phyloP scores from a whole-genome alignment of 176 grass and related monocot genomes.

The Oryza glumipatula region DNA sequence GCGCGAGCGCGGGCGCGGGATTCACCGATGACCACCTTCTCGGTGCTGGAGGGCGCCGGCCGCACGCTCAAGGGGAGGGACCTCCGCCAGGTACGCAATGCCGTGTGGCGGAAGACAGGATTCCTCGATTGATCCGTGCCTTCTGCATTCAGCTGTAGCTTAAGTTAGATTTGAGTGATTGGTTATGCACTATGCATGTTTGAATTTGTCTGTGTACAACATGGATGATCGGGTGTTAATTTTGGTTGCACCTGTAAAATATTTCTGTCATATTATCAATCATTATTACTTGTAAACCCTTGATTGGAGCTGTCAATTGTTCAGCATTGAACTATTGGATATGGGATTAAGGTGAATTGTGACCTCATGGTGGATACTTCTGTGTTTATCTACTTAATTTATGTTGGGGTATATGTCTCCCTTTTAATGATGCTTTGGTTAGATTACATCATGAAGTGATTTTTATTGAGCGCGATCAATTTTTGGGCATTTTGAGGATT shows the following conservation, averaged over 20 bases:
- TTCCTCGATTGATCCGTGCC: conserved; percentile 73
- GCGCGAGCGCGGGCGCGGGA: conserved; percentile 54
- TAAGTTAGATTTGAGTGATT: conserved; percentile 21
- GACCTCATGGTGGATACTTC: background rate
- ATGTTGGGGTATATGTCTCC: background rate
- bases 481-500: background rate
- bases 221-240: conserved; percentile 46
- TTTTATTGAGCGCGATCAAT: background rate
- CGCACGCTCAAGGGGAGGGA: conserved; percentile 92
- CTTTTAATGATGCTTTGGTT: background rate
- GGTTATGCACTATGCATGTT: background rate
- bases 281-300: conserved; percentile 21
- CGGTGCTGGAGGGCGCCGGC: conserved; percentile 73
- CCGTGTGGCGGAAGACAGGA: conserved; percentile 75
- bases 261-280: background rate
- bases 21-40: conserved; percentile 76
- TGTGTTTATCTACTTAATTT: background rate
- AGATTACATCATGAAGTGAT: background rate
- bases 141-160: conserved; percentile 17
- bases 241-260: conserved; percentile 46
- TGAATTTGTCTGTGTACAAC: conserved; percentile 41
- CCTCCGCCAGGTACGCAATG: conserved; percentile 81
- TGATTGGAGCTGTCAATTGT: background rate
- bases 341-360: conserved; percentile 12
- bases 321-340: conserved; percentile 8